Conservation (phyloP, 306 rosid genomes). For the Glycine latifolia region DNA sequence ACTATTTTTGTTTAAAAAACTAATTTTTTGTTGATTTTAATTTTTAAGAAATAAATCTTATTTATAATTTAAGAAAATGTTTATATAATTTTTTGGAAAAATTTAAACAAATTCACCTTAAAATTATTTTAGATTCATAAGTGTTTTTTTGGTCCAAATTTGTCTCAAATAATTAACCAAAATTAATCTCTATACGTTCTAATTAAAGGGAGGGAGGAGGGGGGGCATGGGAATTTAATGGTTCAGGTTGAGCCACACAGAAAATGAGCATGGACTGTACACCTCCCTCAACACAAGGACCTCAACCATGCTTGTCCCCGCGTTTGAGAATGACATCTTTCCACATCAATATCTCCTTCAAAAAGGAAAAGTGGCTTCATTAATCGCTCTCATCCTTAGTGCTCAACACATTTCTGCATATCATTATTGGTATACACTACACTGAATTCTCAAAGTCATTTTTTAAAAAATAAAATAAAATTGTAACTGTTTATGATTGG, state of each 20-base stretch:
- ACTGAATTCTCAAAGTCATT: slow-evolving; percentile 39
- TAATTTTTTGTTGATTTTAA: no score
- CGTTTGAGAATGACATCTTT: slow-evolving; percentile 60
- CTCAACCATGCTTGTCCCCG: slow-evolving; percentile 65
- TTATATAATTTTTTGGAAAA: no score
- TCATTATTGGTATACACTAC: slow-evolving; percentile 41
- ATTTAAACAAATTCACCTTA: no score
- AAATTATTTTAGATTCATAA: no score
- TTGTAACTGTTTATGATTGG: slow-evolving; percentile 22
- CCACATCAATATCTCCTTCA: slow-evolving; percentile 49
- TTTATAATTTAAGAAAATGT: no score
- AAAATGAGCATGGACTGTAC: background rate
- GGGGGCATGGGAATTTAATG: background rate
- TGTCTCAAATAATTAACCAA: no score
- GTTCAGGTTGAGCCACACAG: slow-evolving; percentile 35
- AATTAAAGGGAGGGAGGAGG: no score
- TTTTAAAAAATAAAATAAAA: background rate
- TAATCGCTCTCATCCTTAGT: slow-evolving; percentile 55
- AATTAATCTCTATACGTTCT: no score
- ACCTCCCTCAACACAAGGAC: slow-evolving; percentile 46
- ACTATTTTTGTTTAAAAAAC: no score
- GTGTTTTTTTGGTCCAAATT: no score
- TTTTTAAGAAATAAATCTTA: no score
- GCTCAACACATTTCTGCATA: slow-evolving; percentile 59
- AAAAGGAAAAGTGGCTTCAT: slow-evolving; percentile 55